Percentiles rank a stretch among this genome's conserved stretches.
Evolutionary conservation across 2,329 filamentous ascomycete genomes (phyloP).

Genomic region (Fusarium anthophilum): DNA sequence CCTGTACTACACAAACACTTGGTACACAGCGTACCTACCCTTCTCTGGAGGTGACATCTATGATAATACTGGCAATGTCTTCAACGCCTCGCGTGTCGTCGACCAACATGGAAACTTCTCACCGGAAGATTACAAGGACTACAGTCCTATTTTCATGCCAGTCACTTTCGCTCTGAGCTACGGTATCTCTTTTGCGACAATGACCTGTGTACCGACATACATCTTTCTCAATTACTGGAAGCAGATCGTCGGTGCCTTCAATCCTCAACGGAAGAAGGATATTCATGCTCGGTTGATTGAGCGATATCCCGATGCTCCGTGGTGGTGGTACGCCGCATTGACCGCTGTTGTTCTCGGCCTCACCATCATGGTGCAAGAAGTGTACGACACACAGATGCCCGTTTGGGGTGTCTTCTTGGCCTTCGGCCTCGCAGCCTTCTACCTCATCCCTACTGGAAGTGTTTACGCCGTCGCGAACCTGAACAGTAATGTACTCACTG

Average conservation of each 20-base stretch:
- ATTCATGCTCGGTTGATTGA: not conserved
- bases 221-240: conserved; percentile 4
- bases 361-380: not conserved
- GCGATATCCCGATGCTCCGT: not conserved
- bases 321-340: conserved; percentile 1
- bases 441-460: not conserved
- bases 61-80: not conserved
- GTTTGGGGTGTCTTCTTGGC: not conserved
- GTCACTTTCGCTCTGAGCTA: not conserved
- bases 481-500: not conserved
- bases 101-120: not conserved
- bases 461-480: not conserved
- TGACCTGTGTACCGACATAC: not conserved
- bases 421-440: not conserved
- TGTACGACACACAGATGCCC: not conserved
- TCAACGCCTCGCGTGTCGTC: not conserved
- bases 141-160: not conserved
- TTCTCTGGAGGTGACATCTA: not conserved
- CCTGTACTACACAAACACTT: not conserved
- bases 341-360: not conserved
- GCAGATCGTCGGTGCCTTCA: not conserved
- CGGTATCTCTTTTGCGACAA: not conserved
- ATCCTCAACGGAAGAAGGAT: not conserved
- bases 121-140: not conserved
- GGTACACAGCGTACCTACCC: not conserved